These are phyloP conservation scores for Hymenoscyphus fructigenus DNA, from an alignment of 2,329 filamentous ascomycete species.

Conservation along the genomic window DNA sequence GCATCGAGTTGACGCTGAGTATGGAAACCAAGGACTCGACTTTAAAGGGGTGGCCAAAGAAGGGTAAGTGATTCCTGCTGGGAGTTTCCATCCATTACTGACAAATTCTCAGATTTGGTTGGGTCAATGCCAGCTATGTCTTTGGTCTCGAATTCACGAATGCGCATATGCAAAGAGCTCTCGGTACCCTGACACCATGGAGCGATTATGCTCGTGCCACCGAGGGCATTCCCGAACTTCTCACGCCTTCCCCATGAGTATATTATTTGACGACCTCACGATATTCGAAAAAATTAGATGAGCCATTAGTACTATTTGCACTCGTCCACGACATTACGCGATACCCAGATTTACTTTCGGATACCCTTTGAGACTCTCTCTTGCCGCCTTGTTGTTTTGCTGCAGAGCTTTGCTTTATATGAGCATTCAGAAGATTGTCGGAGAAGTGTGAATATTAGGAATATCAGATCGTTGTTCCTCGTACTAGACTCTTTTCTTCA, in stretches of 20 bases:
- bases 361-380: constrained; percentile 1
- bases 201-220: constrained; percentile 27
- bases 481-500: not conserved
- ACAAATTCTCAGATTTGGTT: constrained; percentile 72
- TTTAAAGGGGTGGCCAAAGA: constrained; percentile 96
- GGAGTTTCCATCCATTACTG: constrained; percentile 16
- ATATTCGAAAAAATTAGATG: not conserved
- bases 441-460: not conserved
- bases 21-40: constrained; percentile 92
- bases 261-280: not conserved
- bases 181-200: constrained; percentile 82
- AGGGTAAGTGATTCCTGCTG: constrained; percentile 64
- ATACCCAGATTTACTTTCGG: constrained; percentile 6
- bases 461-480: not conserved
- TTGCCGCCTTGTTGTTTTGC: not conserved
- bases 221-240: constrained; percentile 1
- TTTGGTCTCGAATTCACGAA: constrained; percentile 88
- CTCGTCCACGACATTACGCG: constrained; percentile 5
- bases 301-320: not conserved
- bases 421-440: not conserved
- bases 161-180: constrained; percentile 82
- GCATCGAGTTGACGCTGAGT: constrained; percentile 93
- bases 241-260: not conserved
- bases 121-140: constrained; percentile 98
- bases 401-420: not conserved